phyloP scores from a whole-genome alignment of 2,329 filamentous ascomycete species.

The Epichloe sp. region DNA sequence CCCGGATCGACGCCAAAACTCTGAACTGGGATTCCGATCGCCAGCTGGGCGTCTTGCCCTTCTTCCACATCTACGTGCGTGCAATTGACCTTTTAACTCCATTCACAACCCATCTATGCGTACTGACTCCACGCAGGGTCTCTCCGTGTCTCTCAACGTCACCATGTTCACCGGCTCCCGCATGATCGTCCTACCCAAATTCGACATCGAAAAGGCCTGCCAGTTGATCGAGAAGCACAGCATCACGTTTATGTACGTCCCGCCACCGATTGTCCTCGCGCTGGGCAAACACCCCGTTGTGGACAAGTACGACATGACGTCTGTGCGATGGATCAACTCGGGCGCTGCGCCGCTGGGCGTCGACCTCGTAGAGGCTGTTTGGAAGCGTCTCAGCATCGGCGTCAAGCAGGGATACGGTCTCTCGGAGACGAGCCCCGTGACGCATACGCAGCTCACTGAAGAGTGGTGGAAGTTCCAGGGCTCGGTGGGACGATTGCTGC shows the following conservation, averaged over 20 bases:
- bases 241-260: slow-evolving; percentile 69
- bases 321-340: slow-evolving; percentile 71
- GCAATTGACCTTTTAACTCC: not conserved
- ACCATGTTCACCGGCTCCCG: slow-evolving; percentile 48
- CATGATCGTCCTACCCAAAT: slow-evolving; percentile 59
- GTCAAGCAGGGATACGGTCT: slow-evolving; percentile 92
- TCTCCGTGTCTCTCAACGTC: slow-evolving; percentile 18
- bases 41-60: slow-evolving; percentile 68
- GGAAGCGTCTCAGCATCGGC: slow-evolving; percentile 58
- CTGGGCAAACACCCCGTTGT: slow-evolving; percentile 70
- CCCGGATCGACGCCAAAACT: slow-evolving; percentile 38
- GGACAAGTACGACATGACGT: slow-evolving; percentile 66
- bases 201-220: slow-evolving; percentile 72
- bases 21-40: slow-evolving; percentile 53
- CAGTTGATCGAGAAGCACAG: slow-evolving; percentile 58
- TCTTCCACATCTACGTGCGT: slow-evolving; percentile 80
- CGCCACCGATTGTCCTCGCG: slow-evolving; percentile 70
- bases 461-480: slow-evolving; percentile 69
- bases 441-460: slow-evolving; percentile 58
- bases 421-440: slow-evolving; percentile 72
- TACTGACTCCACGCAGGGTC: slow-evolving; percentile 13
- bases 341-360: slow-evolving; percentile 74
- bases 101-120: not conserved
- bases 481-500: slow-evolving; percentile 62
- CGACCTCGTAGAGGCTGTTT: slow-evolving; percentile 66